Base-by-base conservation (phyloP, 768 basidiomycete species). In the Chlorophyllum brunneum region DNA sequence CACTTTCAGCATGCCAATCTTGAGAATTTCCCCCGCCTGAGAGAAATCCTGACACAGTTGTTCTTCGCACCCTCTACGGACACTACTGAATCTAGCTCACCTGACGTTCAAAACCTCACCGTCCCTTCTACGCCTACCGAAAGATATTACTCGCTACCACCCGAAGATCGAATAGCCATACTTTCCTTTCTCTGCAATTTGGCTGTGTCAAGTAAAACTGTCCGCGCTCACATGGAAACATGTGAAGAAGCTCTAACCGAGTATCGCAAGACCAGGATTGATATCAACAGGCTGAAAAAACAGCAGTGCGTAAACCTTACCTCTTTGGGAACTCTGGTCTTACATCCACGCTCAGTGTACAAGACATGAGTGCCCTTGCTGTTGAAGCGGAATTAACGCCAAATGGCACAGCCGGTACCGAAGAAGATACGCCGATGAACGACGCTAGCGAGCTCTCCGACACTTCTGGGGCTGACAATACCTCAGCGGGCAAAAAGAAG, bases 191-290 rank as follows among this genome's bases (percentile, higher is more conserved):
- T 99, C 72, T 88, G 86, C 69, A 92, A 95, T 62, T 69, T 95
- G 45, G 93, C 87, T 1, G 82, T 94, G 22, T 92, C 94, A 20
- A 93, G 91, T 68, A 95, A 93, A 69, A 78, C 83, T 8, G 84
- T 98, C 18, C 89, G 94, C 63, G 69, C 78, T 4, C 89, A 92
- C 61, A 88, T 98, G 82, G 97, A 99, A 61, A 79, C 82, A 39
- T 92, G 90, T 61, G 93, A 95, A 62, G 81, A 88, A 59, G 85
- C 88, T 57, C 67, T 99, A 56, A 98, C 97, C 7, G 91, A 94
- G 23, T 74, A 97, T 29, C 73, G 97, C 57, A 99, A 98, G 69
- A 92, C 95, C 67, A 90, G 95, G 67, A 93, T 95, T 27, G 97
- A 98, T 56, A 83, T 94, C 55, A 97, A 97, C 70, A 80, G 95